Base-by-base conservation (phyloP, 2,329 filamentous ascomycete species). In the Fusarium albidum region DNA sequence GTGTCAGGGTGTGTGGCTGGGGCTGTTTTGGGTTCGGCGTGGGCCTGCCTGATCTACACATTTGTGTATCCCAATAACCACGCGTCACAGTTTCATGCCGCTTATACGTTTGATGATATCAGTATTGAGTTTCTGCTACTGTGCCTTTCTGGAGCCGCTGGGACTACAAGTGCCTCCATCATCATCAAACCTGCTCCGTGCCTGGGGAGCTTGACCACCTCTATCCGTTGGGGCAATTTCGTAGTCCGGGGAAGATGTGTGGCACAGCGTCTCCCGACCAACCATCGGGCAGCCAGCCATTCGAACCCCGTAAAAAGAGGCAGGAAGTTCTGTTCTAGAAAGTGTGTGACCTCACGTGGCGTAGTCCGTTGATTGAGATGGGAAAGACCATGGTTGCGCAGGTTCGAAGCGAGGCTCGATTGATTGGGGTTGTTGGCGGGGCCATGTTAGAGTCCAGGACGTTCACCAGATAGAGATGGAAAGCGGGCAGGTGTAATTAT, bases 181-280 rank as follows among this genome's bases (percentile, higher is more conserved):
- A n/a, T n/a, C n/a, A n/a, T n/a, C n/a, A n/a, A n/a, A n/a, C n/a
- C n/a, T n/a, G n/a, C n/a, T n/a, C n/a, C n/a, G n/a, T n/a, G n/a
- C n/a, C n/a, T n/a, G n/a, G n/a, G n/a, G n/a, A 38, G 46, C 52
- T 55, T 53, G 33, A 35, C 39, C 37, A 39, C 45, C 49, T 38
- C 49, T 59, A 41, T 42, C 37, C 33, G 29, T 49, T 51, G 41
- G 39, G 33, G 41, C 28, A 47, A 57, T 45, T 44, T 52, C 17
- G 27, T 53, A 56, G 54, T 58, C 65, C 31, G 59, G 61, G 59
- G 63, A 66, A 61, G 49, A 28, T 48, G 4, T 32, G 52, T 56
- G 49, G 50, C 59, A 58, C 48, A 41, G 49, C 51, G 51, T 52
- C 54, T 62, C 58, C 53, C 52, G 49, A 55, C 49, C 41, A 62